Evolutionary conservation across 129 eudicot species (phyloP), one percentile per base, ranked within the genome.

Genomic region (Escallonia herrerae): DNA sequence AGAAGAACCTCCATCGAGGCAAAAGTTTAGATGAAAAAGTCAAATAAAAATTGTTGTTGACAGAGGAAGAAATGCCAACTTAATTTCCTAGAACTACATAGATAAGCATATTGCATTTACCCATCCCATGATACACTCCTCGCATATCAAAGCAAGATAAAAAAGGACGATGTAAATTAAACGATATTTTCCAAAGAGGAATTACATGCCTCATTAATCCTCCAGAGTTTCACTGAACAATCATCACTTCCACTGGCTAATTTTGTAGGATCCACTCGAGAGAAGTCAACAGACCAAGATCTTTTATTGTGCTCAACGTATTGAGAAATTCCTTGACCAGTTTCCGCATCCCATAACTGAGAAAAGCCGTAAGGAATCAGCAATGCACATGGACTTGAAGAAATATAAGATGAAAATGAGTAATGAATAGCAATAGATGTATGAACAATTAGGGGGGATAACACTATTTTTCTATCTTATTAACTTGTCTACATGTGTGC

Each of bases 271-370:
- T 94, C 93, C 51, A 80, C 83, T 65, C 60, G 81, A 74, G 99
- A 94, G 60, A 89, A 94, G 76, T 94, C 99, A 73, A 94, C 99
- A 67, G 95, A 94, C 99, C 99, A 94, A 45, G 99, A 94, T 80
- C 99, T 74, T 75, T 65, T 79, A 45, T 72, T 74, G 74, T 94
- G 99, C 71, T 89, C 99, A 62, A 53, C 56, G 73, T 79, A 84
- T 22, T 94, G 76, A 49, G 81, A 77, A 72, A 86, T 67, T 15
- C 56, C 83, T 78, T 84, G 90, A 62, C 99, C 99, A 14, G 86
- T 86, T 63, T 94, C 76, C 6, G 87, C 97, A 86, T 94, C 99
- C 99, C 99, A 94, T 67, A 89, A 73, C 99, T 94, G 86, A 22
- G 33, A 22, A 22, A 22, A 22, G 1, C 33, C 33, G 33, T 22